Base-by-base conservation (phyloP, 805 yeast genomes). In the Pichia insulana region DNA sequence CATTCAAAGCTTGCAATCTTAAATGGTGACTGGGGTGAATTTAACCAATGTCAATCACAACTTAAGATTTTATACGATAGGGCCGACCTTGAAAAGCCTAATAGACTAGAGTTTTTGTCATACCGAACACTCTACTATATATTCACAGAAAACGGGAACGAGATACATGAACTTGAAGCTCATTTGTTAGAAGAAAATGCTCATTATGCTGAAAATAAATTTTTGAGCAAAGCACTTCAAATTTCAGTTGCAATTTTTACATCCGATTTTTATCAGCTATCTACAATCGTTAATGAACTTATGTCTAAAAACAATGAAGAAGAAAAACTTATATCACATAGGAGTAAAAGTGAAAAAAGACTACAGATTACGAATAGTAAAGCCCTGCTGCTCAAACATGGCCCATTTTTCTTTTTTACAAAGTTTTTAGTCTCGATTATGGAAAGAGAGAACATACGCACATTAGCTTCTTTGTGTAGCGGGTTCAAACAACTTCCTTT, bases 1-100 rank as follows among this genome's bases (percentile, higher is more conserved):
- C 95, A 90, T 61, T 92, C 92, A 4, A 74, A 88, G 38, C 67
- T 89, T n/a, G 95, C 97, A 0, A 71, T 90, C 31, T 83, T 79
- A 51, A 80, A 83, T 55, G 71, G 74, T 33, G 98, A 90, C 60
- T 63, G 90, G 48, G 97, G 97, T 9, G 97, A 92, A 60, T 88
- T 84, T 59, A 92, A 92, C 64, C 97, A 90, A 59, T 92, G 97
- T 58, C 95, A 84, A 60, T 77, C 94, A 13, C 86, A 87, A 53
- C 63, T 92, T 39, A 75, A 75, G 48, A 67, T 72, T 36, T 64
- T 89, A 19, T 89, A 82, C 55, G 73, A 67, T 6, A 46, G 50
- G 17, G 56, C 57, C 18, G 59, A 63, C 1, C 43, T 42, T 2
- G 25, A 49, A 7, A 37, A 42, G 13, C 58, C 65, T 12, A 65